Evolutionary conservation across 192 early-diverging fungal species (phyloP), one percentile per base, ranked within the genome.

Genomic region (Lobosporangium transversale): DNA sequence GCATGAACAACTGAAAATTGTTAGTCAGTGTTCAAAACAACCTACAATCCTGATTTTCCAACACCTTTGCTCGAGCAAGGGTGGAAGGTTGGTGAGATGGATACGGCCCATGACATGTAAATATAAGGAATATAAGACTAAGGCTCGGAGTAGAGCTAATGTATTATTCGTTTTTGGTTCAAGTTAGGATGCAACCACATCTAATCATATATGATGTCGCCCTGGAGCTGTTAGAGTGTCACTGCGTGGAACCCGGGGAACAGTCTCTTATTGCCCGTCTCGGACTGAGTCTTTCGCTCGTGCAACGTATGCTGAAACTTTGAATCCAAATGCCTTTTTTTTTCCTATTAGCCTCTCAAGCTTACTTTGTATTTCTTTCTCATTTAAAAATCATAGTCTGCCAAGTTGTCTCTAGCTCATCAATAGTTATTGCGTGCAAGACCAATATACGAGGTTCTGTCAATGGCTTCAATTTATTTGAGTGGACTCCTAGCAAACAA

Each of bases 201-300:
- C 30, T 64, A 6, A 23, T 71, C 21, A 2, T 71, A 23, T 64
- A 71, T 33, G 61, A 71, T 35, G 7, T 20, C 8, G 35, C 15
- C 20, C 26, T 63, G 35, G 35, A 51, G 40, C 60, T 52, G 26
- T 18, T 71, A 31, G 69, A 71, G 36, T 71, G 69, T 31, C 69
- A 71, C 31, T 20, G 27, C 27, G 15, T 71, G 7, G 29, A 51
- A 5, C 35, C 54, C 15, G 30, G 50, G 20, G 23, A 11, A n/a
- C 54, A 61, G 11, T 18, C 48, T 2, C 37, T 49, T 3, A 24
- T 71, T 10, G 69, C 47, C 15, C 23, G 30, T 17, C 24, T 62
- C 3, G 69, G 40, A 7, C 4, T 71, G 42, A 31, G 20, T 14
- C 61, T 71, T 14, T 43, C 18, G 1, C 42, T 32, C 6, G 23